Evolutionary conservation across 441 rosid species (phyloP).

Genomic region (Populus tomentosa): DNA sequence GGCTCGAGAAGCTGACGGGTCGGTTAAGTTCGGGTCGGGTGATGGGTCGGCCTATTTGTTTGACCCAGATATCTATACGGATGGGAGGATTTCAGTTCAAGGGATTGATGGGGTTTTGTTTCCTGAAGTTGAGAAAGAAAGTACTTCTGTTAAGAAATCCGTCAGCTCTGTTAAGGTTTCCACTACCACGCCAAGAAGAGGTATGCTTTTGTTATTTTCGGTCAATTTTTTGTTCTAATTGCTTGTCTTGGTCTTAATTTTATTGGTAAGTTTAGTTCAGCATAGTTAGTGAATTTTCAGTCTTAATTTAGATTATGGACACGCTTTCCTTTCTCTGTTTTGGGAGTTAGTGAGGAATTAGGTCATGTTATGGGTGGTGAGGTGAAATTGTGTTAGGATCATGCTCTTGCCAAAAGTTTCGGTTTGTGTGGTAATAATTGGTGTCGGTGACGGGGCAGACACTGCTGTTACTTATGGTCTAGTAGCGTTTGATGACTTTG

Average conservation of each 20-base stretch:
- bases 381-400: neutral
- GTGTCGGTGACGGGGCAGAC: conserved; percentile 10
- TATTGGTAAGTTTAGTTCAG: neutral
- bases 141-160: conserved; percentile 14
- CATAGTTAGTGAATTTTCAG: no score
- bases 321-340: neutral
- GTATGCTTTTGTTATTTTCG: conserved; percentile 28
- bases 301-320: no score
- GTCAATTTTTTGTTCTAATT: neutral
- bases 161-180: conserved; percentile 41
- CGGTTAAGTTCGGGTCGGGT: conserved; percentile 83
- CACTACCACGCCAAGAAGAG: conserved; percentile 64
- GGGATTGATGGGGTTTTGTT: conserved; percentile 91
- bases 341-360: neutral
- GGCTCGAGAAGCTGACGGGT: conserved; percentile 95
- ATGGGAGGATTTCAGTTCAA: conserved; percentile 94
- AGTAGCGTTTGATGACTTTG: neutral
- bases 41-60: conserved; percentile 77
- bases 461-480: neutral
- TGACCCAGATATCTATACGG: conserved; percentile 92
- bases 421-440: conserved; percentile 2
- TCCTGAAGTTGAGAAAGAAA: conserved; percentile 56
- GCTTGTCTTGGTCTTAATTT: neutral
- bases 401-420: neutral
- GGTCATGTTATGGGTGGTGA: no score